A percentile compares a stretch with the other conserved stretches of the same genome.
phyloP scores from a whole-genome alignment of 345 rosid genomes.

The Pelargonium nanum region DNA sequence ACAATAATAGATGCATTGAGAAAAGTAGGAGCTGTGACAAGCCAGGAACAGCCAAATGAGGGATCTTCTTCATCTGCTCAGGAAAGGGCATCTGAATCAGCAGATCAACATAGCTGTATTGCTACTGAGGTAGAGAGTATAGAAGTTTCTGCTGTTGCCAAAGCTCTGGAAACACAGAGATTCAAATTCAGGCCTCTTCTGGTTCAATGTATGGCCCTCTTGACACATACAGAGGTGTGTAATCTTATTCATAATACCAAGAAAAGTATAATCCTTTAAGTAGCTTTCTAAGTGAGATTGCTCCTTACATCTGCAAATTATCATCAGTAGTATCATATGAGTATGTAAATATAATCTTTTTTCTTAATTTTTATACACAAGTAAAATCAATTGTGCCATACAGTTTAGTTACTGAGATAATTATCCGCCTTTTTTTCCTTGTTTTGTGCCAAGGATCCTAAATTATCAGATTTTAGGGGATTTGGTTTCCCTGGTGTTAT shows the following conservation, averaged over 20 bases:
- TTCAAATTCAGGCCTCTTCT: constrained; percentile 72
- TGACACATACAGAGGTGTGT: constrained; percentile 35
- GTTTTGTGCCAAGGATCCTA: background rate
- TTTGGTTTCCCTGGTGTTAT: too few species aligned
- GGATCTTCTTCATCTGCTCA: constrained; percentile 22
- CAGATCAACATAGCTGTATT: constrained; percentile 22
- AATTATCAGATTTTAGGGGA: too few species aligned
- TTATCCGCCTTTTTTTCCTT: background rate
- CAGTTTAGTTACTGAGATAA: background rate
- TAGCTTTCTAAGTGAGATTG: too few species aligned
- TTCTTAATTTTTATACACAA: too few species aligned
- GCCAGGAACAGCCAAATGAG: constrained; percentile 43
- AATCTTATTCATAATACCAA: background rate
- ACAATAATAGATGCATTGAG: constrained; percentile 45
- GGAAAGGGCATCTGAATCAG: constrained; percentile 18
- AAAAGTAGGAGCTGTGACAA: constrained; percentile 35
- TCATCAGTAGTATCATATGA: too few species aligned
- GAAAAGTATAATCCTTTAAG: background rate
- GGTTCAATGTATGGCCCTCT: constrained; percentile 45
- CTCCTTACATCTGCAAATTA: too few species aligned
- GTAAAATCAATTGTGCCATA: too few species aligned
- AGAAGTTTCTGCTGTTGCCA: constrained; percentile 47
- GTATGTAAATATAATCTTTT: too few species aligned
- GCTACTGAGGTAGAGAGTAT: constrained; percentile 26
- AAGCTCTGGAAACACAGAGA: constrained; percentile 50